These are phyloP conservation scores for Terfezia claveryi DNA, from an alignment of 495 filamentous ascomycete genomes.

Conservation along the genomic window DNA sequence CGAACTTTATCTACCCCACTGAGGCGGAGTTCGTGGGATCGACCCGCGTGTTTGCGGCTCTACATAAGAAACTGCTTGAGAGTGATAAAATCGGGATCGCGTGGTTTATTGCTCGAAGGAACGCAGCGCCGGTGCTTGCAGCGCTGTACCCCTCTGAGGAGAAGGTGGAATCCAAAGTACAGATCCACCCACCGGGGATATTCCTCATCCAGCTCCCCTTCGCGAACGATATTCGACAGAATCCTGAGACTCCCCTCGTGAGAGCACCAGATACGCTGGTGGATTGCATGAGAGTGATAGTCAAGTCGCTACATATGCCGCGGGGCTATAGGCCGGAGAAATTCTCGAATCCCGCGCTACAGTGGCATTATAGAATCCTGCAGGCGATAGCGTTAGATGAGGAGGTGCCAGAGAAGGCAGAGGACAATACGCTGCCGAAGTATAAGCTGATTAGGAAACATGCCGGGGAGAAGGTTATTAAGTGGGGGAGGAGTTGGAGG, in stretches of 20 bases:
- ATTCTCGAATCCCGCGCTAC: conserved; percentile 84
- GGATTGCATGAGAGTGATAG: conserved; percentile 56
- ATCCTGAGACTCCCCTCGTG: conserved; percentile 33
- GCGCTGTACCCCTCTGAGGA: conserved; percentile 60
- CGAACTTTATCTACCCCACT: conserved; percentile 83
- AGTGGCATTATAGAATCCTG: conserved; percentile 94
- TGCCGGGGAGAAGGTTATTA: conserved; percentile 49
- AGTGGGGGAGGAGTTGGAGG: conserved; percentile 49
- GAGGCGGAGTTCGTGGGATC: conserved; percentile 79
- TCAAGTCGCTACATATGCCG: conserved; percentile 77
- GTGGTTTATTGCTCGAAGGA: conserved; percentile 71
- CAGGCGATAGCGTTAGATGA: conserved; percentile 86
- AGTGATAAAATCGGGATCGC: conserved; percentile 59
- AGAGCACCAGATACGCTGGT: conserved; percentile 47
- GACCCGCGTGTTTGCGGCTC: conserved; percentile 72
- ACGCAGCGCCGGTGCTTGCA: conserved; percentile 53
- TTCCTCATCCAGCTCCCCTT: conserved; percentile 81
- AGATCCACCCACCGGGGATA: conserved; percentile 58
- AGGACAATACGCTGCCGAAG: conserved; percentile 71
- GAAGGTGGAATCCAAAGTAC: conserved; percentile 38
- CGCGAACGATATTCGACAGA: conserved; percentile 68
- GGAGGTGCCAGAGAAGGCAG: conserved; percentile 54
- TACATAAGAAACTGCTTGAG: conserved; percentile 66
- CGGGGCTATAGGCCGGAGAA: conserved; percentile 68
- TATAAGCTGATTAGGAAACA: conserved; percentile 72